These are phyloP conservation scores for Globisporangium carolinianum DNA, from an alignment of 352 stramenopile genomes.

Conservation along the genomic window DNA sequence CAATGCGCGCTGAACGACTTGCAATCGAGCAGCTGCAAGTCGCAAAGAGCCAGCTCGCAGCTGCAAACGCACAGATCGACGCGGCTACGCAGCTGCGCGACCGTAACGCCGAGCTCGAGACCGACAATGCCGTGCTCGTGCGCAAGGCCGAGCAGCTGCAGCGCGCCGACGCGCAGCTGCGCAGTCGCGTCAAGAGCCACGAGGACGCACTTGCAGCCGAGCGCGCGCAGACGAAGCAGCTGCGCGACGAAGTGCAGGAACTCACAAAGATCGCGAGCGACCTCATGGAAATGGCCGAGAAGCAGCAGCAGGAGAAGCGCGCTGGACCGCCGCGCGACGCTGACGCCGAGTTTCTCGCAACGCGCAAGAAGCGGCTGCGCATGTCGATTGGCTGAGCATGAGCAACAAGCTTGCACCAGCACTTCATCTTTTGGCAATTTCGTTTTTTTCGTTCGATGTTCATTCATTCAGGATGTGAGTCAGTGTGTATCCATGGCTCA, in stretches of 20 bases:
- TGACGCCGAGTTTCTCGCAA: conserved; percentile 9
- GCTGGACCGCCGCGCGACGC: conserved; percentile 3
- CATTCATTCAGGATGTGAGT: too few relatives aligned
- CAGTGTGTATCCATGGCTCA: too few relatives aligned
- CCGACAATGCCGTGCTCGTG: conserved; percentile 56
- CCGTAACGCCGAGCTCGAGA: conserved; percentile 24
- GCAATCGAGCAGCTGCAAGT: conserved; percentile 24
- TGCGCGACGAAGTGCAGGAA: conserved; percentile 46
- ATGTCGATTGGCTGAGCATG: conserved; percentile 11
- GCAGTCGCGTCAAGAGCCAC: conserved; percentile 33
- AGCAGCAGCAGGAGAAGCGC: conserved; percentile 32
- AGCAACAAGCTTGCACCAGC: too few relatives aligned
- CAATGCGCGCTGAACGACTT: conserved; percentile 21
- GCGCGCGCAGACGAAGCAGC: conserved; percentile 22
- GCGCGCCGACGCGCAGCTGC: conserved; percentile 49
- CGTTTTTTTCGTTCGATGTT: too few relatives aligned
- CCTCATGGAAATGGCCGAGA: conserved; percentile 62
- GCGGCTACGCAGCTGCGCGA: conserved; percentile 1
- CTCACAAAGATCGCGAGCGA: conserved; percentile 54
- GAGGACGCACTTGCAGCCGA: conserved; percentile 33
- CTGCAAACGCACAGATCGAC: conserved; percentile 26
- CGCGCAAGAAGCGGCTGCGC: conserved; percentile 15
- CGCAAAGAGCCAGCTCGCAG: conserved; percentile 21
- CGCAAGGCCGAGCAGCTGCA: conserved; percentile 60
- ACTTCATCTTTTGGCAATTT: too few relatives aligned